Evolutionary conservation across 1,139 yeast genomes (phyloP).

Genomic region (Hanseniaspora gamundiae): DNA sequence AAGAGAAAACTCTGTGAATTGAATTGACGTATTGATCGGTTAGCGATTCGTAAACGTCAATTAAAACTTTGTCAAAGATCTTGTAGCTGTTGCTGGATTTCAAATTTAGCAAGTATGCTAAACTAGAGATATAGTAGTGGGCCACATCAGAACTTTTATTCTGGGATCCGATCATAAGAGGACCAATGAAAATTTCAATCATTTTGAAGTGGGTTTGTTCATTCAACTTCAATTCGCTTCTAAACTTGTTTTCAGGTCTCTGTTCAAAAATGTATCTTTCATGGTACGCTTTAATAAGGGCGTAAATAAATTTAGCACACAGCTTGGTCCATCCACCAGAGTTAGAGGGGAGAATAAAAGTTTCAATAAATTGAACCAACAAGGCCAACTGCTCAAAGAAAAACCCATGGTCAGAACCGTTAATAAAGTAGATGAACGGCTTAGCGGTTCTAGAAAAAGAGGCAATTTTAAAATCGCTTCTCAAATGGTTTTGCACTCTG

Average conservation of each 20-base stretch:
- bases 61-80: constrained; percentile 51
- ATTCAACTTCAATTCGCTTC: constrained; percentile 31
- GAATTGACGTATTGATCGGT: constrained; percentile 65
- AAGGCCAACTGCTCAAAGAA: constrained; percentile 43
- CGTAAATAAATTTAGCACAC: constrained; percentile 51
- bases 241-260: constrained; percentile 28
- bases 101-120: constrained; percentile 54
- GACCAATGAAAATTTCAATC: constrained; percentile 38
- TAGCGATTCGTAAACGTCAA: constrained; percentile 75
- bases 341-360: constrained; percentile 88
- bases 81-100: constrained; percentile 34
- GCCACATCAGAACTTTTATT: constrained; percentile 53
- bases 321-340: constrained; percentile 73
- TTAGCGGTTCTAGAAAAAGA: constrained; percentile 51
- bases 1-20: constrained; percentile 69
- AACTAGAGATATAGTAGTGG: constrained; percentile 45
- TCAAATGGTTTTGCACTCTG: constrained; percentile 32
- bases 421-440: constrained; percentile 52
- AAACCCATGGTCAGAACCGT: constrained; percentile 38
- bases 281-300: constrained; percentile 46
- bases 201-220: constrained; percentile 31
- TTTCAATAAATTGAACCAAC: constrained; percentile 58
- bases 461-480: constrained; percentile 41
- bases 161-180: constrained; percentile 65
- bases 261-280: constrained; percentile 42